These are phyloP conservation scores for Colletotrichum somersetense DNA, from an alignment of 2,329 filamentous ascomycete genomes.

Conservation along the genomic window DNA sequence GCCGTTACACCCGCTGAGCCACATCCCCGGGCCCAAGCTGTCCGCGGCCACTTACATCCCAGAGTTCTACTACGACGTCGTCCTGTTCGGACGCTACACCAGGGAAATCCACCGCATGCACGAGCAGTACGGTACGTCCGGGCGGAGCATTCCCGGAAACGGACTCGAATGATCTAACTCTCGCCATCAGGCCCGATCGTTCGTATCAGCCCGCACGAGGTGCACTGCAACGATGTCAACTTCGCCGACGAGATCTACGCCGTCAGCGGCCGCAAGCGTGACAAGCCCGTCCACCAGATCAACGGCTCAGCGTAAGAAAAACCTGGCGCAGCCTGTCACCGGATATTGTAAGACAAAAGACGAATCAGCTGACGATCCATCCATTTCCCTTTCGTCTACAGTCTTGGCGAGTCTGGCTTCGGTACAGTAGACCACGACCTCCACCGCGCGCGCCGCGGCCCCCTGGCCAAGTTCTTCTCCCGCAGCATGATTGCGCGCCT, in stretches of 20 bases:
- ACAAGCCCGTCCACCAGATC: conserved; percentile 42
- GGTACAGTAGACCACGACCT: conserved; percentile 46
- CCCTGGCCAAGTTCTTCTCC: conserved; percentile 51
- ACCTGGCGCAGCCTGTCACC: no score
- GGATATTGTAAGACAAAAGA: background rate
- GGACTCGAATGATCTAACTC: background rate
- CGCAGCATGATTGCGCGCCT: conserved; percentile 48
- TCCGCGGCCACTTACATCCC: conserved; percentile 53
- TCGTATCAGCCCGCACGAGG: conserved; percentile 55
- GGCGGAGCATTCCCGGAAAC: background rate
- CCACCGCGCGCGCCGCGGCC: conserved; percentile 46
- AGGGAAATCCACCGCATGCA: conserved; percentile 53
- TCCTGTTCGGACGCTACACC: conserved; percentile 52
- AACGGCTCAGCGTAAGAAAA: conserved; percentile 38
- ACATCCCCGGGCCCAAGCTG: conserved; percentile 54
- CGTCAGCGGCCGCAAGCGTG: conserved; percentile 42
- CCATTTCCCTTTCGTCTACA: conserved; percentile 1
- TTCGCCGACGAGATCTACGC: conserved; percentile 57
- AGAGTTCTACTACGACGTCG: conserved; percentile 55
- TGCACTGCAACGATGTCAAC: conserved; percentile 52
- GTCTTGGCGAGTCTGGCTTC: conserved; percentile 44
- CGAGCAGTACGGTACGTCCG: conserved; percentile 51
- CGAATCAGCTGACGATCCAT: background rate
- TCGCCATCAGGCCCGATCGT: conserved; percentile 51
- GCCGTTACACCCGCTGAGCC: conserved; percentile 53